Percentiles rank a stretch among this genome's conserved stretches.
Evolutionary conservation across 2,329 filamentous ascomycete genomes (phyloP).

Genomic region (Ceratocystis cacaofunesta): DNA sequence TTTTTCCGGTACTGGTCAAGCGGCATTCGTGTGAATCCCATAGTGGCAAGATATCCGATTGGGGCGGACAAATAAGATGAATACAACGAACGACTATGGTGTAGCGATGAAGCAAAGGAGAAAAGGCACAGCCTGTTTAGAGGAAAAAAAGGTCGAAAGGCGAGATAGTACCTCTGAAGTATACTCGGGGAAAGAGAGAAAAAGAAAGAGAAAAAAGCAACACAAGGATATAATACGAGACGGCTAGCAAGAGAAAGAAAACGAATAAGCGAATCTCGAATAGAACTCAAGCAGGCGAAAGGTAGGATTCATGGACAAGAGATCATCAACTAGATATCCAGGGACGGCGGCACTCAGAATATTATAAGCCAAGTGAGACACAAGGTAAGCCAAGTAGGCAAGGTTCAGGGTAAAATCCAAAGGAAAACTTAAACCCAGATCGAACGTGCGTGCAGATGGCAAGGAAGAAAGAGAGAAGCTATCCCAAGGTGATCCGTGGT

Average conservation of each 20-base stretch:
- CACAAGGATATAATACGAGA: neutral
- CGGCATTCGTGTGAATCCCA: slow-evolving; percentile 8
- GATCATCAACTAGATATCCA: neutral
- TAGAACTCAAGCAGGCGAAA: neutral
- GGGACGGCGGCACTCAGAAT: neutral
- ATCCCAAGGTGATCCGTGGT: slow-evolving; percentile 4
- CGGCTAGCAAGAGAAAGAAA: neutral
- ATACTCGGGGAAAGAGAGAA: neutral
- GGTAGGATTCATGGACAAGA: neutral
- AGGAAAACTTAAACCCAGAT: slow-evolving; percentile 1
- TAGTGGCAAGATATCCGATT: neutral
- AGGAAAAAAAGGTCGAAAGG: neutral
- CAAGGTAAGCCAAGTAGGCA: neutral
- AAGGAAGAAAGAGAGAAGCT: neutral
- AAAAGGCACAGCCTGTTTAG: neutral
- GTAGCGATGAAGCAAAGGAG: neutral
- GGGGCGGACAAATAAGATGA: neutral
- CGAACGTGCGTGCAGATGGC: slow-evolving; percentile 3
- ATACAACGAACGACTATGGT: neutral
- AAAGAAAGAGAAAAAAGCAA: neutral
- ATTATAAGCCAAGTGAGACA: slow-evolving; percentile 1
- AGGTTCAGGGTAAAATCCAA: neutral
- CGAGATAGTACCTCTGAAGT: neutral
- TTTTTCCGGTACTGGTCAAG: slow-evolving; percentile 6
- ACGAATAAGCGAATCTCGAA: neutral